Conservation (phyloP, 1,139 yeast species). For the Hansenula anomala region DNA sequence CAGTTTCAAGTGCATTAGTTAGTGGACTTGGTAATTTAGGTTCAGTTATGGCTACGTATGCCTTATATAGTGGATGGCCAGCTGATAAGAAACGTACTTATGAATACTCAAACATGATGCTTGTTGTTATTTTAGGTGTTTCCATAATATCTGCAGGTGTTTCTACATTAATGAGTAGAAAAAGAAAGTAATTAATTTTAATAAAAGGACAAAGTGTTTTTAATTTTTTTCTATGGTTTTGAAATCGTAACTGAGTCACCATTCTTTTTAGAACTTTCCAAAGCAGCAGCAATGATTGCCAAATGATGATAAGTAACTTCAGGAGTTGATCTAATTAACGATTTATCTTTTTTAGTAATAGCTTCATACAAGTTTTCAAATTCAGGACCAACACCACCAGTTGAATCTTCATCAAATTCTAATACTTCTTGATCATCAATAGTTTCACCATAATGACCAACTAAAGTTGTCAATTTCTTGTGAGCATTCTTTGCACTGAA, state of each 20-base stretch:
- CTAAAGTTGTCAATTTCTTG: conserved; percentile 36
- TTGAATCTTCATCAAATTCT: conserved; percentile 43
- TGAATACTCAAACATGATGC: conserved; percentile 76
- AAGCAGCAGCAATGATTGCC: conserved; percentile 81
- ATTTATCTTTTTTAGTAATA: conserved; percentile 57
- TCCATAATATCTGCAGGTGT: conserved; percentile 49
- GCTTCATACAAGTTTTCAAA: conserved; percentile 73
- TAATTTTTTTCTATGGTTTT: too few relatives aligned
- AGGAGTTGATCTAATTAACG: conserved; percentile 54
- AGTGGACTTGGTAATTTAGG: conserved; percentile 87
- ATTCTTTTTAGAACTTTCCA: conserved; percentile 58
- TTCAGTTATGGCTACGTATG: conserved; percentile 80
- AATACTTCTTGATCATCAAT: conserved; percentile 26
- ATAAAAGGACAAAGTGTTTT: too few relatives aligned
- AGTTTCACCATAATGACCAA: conserved; percentile 38
- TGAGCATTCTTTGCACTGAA: conserved; percentile 45
- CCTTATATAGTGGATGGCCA: conserved; percentile 85
- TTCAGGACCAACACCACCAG: conserved; percentile 59
- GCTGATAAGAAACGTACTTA: conserved; percentile 59
- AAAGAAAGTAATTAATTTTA: too few relatives aligned
- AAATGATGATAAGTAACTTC: conserved; percentile 84
- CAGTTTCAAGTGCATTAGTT: conserved; percentile 77
- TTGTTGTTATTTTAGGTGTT: conserved; percentile 70
- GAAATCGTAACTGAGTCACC: conserved; percentile 57
- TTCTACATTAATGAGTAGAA: conserved; percentile 10